phyloP scores from a whole-genome alignment of 129 eudicot species.

The Artemisia annua region DNA sequence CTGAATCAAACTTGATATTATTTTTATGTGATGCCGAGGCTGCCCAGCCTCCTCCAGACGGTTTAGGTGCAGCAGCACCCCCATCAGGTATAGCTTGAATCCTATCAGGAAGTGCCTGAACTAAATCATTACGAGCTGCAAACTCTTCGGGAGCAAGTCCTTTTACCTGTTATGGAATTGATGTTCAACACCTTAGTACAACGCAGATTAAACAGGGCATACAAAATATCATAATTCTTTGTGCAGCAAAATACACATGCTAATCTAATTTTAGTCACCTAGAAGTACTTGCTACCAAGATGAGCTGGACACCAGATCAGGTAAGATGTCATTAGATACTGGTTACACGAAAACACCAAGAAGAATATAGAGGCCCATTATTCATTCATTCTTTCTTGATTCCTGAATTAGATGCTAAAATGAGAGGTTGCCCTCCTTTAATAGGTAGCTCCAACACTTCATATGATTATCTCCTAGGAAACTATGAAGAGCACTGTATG shows the following conservation, averaged over 20 bases:
- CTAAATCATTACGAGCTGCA: conserved; percentile 84
- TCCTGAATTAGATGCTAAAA: background rate
- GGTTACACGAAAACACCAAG: no score
- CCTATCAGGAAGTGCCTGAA: conserved; percentile 84
- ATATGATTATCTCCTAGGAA: background rate
- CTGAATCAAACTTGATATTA: conserved; percentile 87
- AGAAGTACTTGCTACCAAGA: no score
- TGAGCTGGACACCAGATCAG: no score
- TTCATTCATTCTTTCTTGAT: no score
- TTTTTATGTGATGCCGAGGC: conserved; percentile 74
- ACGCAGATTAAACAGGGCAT: background rate
- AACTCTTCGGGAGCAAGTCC: conserved; percentile 88
- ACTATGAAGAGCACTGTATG: background rate
- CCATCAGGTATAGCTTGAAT: conserved; percentile 96
- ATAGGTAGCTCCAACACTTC: background rate
- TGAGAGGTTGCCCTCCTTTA: background rate
- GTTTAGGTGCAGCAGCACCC: conserved; percentile 76
- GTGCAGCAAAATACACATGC: background rate
- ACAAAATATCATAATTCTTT: conserved; percentile 9
- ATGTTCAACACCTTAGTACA: background rate
- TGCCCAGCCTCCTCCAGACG: conserved; percentile 79
- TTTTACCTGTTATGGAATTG: conserved; percentile 60
- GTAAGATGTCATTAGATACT: background rate
- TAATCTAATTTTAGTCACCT: background rate
- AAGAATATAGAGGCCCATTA: no score